phyloP scores from a whole-genome alignment of 1,139 yeast species.

The Kodamaea anthophila region DNA sequence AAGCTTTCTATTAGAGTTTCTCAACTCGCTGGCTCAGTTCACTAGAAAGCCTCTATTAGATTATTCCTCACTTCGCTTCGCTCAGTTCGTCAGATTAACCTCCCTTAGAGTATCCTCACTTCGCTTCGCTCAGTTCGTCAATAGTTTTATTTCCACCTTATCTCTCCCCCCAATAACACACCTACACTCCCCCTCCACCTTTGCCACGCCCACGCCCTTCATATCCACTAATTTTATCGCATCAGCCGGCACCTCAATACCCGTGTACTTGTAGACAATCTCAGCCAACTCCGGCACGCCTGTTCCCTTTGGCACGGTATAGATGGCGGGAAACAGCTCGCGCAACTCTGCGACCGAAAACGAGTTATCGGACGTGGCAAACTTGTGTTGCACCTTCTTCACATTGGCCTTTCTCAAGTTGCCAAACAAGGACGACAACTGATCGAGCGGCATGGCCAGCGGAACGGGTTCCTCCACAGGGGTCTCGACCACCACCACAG shows the following conservation, averaged over 20 bases:
- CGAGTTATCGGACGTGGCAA: conserved; percentile 13
- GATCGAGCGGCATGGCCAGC: conserved; percentile 34
- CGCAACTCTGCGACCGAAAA: conserved; percentile 28
- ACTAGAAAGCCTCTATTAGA: too few relatives aligned
- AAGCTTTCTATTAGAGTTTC: too few relatives aligned
- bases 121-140: background rate
- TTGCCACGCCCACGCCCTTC: conserved; percentile 13
- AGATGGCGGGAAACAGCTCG: conserved; percentile 25
- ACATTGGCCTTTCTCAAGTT: conserved; percentile 18
- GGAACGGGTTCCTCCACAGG: conserved; percentile 8
- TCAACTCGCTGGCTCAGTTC: too few relatives aligned
- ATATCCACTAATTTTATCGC: conserved; percentile 16
- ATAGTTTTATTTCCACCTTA: conserved; percentile 17
- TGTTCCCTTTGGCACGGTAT: conserved; percentile 24
- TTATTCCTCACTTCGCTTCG: background rate
- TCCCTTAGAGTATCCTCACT: background rate
- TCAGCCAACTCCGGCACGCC: conserved; percentile 20
- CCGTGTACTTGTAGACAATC: conserved; percentile 24
- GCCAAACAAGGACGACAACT: conserved; percentile 33
- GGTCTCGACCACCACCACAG: conserved; percentile 6
- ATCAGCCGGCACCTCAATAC: conserved; percentile 23
- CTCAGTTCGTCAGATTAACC: background rate
- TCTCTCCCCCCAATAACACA: conserved; percentile 27
- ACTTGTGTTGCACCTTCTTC: conserved; percentile 6
- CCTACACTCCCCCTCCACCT: conserved; percentile 24